Evolutionary conservation across 2,329 filamentous ascomycete genomes (phyloP).

Genomic region (Pseudonectria buxi): DNA sequence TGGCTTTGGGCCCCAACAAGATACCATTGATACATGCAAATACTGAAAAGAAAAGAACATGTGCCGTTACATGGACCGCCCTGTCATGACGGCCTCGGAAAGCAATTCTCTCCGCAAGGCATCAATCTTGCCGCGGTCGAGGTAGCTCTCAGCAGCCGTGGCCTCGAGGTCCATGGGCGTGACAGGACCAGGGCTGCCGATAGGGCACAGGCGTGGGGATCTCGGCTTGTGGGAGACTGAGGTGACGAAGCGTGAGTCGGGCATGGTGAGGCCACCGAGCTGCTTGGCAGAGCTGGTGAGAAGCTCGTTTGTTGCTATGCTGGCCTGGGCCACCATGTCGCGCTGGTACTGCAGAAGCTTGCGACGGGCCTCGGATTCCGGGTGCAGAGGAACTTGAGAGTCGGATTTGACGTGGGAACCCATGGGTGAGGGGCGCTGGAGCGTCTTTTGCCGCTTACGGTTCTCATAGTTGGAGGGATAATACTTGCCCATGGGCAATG

Average conservation of each 20-base stretch:
- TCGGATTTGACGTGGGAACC: slow-evolving; percentile 30
- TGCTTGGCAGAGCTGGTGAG: slow-evolving; percentile 23
- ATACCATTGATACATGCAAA: too few relatives aligned
- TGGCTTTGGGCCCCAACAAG: too few relatives aligned
- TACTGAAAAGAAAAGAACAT: too few relatives aligned
- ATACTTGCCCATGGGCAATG: slow-evolving; percentile 54
- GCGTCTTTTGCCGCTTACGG: slow-evolving; percentile 21
- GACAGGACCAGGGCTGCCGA: slow-evolving; percentile 54
- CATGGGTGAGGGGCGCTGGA: slow-evolving; percentile 17
- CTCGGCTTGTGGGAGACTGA: slow-evolving; percentile 38
- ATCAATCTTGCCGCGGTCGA: slow-evolving; percentile 15
- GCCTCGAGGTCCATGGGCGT: slow-evolving; percentile 53
- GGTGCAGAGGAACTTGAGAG: slow-evolving; percentile 23
- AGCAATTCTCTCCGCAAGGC: not conserved
- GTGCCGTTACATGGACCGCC: too few relatives aligned
- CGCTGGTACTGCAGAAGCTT: slow-evolving; percentile 52
- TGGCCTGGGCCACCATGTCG: slow-evolving; percentile 54
- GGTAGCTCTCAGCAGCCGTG: slow-evolving; percentile 30
- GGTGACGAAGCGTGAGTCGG: slow-evolving; percentile 32
- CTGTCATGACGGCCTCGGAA: too few relatives aligned
- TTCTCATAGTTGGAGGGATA: slow-evolving; percentile 56
- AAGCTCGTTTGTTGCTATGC: slow-evolving; percentile 43
- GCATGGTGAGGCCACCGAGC: slow-evolving; percentile 29
- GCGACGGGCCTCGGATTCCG: slow-evolving; percentile 40
- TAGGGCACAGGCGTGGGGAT: slow-evolving; percentile 43